phyloP scores from a whole-genome alignment of 306 rosid genomes.

The Prosopis cineraria region DNA sequence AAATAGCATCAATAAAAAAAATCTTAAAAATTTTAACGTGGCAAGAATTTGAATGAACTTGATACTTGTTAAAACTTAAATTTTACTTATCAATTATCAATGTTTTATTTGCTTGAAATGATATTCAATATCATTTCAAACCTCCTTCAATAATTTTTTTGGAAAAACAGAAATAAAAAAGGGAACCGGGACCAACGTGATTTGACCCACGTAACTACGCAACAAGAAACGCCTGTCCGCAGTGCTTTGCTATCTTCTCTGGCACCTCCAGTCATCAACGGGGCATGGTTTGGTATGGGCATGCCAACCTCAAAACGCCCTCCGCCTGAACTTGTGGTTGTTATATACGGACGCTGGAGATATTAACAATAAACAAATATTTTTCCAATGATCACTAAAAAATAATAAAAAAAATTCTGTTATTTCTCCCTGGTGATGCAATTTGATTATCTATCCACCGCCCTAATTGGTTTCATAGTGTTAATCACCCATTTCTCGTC shows the following conservation, averaged over 20 bases:
- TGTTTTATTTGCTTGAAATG: too few relatives aligned
- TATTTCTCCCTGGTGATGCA: background rate
- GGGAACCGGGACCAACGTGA: background rate
- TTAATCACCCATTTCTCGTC: background rate
- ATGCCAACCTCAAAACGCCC: background rate
- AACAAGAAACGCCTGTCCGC: background rate
- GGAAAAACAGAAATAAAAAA: too few relatives aligned
- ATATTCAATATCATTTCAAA: too few relatives aligned
- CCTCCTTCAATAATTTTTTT: too few relatives aligned
- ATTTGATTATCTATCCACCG: background rate
- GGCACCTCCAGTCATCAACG: background rate
- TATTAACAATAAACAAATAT: background rate
- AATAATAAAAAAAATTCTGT: background rate
- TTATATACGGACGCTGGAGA: background rate
- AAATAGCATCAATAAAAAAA: too few relatives aligned
- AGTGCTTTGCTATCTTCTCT: background rate
- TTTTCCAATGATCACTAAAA: background rate
- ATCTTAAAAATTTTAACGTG: too few relatives aligned
- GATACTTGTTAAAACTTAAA: too few relatives aligned
- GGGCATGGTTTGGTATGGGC: background rate
- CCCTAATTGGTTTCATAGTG: background rate
- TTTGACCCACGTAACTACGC: background rate
- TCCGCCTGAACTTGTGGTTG: background rate
- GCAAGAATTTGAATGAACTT: too few relatives aligned
- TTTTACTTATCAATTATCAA: too few relatives aligned